Evolutionary conservation across 192 early-diverging fungal species (phyloP), one percentile per base, ranked within the genome.

Genomic region (Coemansia sp.): DNA sequence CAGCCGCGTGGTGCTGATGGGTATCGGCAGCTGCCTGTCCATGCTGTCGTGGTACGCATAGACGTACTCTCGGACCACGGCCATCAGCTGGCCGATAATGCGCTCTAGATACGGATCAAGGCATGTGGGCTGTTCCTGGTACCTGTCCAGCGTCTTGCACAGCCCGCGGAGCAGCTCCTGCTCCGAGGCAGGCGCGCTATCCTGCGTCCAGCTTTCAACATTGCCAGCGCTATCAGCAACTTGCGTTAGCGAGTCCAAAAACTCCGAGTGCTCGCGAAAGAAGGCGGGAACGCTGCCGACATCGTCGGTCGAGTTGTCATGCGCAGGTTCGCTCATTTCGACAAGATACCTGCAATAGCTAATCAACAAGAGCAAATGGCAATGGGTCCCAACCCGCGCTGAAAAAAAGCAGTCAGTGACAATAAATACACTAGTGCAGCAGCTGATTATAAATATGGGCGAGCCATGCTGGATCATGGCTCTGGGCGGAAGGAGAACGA

Each of bases 71-170:
- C 67, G 58, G 15, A 64, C 38, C 12, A 58, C 56, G 1, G 40
- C 11, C 60, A 70, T 63, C 27, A 77, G 38, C 45, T 27, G 27
- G 34, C 53, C 28, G 7, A 76, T 59, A 23, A 69, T 76, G 34
- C 62, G 58, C 52, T 69, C 73, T 41, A 77, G 29, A 31, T 70
- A 49, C 22, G 75, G 67, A 55, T 77, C 75, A 20, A 77, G 59
- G 25, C 67, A 70, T 30, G 52, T 70, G 1, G 75, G 75, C 47
- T 70, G 62, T 55, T 77, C 75, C 51, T 77, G 75, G 26, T 77
- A 77, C 19, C 31, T 3, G 25, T 67, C 64, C 20, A 77, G 53
- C 5, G 52, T 63, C 15, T 35, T 45, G 20, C 45, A 36, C 51
- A 70, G 49, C 22, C 50, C 53, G 47, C 60, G 55, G 10, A 77